Conservation (phyloP, 805 yeast species). For the Babjeviella inositovora region DNA sequence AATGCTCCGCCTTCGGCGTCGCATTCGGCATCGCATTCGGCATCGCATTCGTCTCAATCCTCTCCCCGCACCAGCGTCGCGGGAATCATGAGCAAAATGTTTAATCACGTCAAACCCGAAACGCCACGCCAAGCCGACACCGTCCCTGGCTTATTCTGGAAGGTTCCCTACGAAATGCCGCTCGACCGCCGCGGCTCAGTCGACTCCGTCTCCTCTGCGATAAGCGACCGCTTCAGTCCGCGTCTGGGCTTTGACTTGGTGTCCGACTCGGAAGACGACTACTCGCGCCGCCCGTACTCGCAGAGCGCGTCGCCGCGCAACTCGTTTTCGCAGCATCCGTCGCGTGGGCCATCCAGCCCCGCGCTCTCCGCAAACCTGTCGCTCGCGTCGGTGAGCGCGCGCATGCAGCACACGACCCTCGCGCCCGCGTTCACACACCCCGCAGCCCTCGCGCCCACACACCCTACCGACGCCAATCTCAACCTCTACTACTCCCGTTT, state of each 20-base stretch:
- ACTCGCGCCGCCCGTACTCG: constrained; percentile 6
- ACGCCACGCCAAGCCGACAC: constrained; percentile 9
- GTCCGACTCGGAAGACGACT: constrained; percentile 18
- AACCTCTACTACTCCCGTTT: constrained; percentile 22
- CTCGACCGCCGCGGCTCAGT: constrained; percentile 23
- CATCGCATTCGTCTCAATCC: constrained; percentile 2
- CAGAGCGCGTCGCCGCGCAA: too few relatives aligned
- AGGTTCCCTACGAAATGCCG: constrained; percentile 46
- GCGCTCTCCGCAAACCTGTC: constrained; percentile 16
- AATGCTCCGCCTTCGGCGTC: constrained; percentile 2
- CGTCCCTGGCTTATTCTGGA: constrained; percentile 50
- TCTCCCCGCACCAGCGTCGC: constrained; percentile 1
- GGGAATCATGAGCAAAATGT: constrained; percentile 1
- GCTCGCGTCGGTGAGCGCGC: constrained; percentile 11
- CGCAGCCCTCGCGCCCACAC: constrained; percentile 4
- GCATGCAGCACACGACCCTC: constrained; percentile 3
- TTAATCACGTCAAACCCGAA: constrained; percentile 4
- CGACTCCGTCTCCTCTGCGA: constrained; percentile 31
- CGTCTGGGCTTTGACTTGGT: constrained; percentile 2
- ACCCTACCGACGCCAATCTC: constrained; percentile 11
- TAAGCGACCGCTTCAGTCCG: constrained; percentile 18
- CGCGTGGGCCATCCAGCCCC: constrained; percentile 6
- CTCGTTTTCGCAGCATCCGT: too few relatives aligned
- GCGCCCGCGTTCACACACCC: background rate
- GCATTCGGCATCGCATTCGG: constrained; percentile 2